Conservation (phyloP, 306 rosid species). For the Luffa acutangula region DNA sequence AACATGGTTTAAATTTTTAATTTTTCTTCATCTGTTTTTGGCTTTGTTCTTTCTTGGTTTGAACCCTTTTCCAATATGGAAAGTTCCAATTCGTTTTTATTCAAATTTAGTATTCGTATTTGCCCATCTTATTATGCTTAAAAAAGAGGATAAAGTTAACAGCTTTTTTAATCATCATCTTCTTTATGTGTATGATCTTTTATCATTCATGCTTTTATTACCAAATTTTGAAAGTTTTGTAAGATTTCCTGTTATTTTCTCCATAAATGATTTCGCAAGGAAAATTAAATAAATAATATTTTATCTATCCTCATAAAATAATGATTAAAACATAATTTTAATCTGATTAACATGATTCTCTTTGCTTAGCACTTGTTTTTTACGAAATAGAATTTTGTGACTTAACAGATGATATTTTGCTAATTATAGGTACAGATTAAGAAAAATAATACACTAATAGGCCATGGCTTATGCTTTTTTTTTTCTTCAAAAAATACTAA, state of each 20-base stretch:
- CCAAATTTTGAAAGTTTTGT: not conserved
- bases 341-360: not conserved
- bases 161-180: not conserved
- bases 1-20: not conserved
- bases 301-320: not conserved
- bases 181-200: not conserved
- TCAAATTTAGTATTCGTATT: not conserved
- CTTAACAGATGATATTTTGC: not conserved
- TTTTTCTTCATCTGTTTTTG: not conserved
- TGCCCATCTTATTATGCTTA: not conserved
- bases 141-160: not conserved
- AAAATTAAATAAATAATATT: not conserved
- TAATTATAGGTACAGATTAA: not conserved
- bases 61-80: not conserved
- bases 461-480: too few relatives aligned
- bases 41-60: not conserved
- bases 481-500: not conserved
- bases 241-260: not conserved
- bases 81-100: not conserved
- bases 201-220: not conserved
- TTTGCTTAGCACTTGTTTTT: not conserved
- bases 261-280: not conserved
- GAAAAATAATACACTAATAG: not conserved
- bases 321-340: not conserved
- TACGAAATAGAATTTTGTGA: not conserved